Base-by-base conservation (phyloP, 768 basidiomycete genomes). In the Scleroderma citrinum region DNA sequence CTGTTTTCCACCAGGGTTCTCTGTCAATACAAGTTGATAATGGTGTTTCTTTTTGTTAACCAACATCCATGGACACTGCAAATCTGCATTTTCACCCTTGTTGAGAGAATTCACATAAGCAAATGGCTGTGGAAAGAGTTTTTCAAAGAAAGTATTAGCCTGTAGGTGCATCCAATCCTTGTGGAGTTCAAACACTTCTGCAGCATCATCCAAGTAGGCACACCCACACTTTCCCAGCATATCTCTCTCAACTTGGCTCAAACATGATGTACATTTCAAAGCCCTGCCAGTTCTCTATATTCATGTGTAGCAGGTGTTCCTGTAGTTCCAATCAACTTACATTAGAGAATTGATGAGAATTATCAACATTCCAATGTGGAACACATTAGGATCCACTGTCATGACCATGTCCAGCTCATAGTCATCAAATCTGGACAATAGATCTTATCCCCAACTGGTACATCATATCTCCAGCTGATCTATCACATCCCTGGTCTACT, bases 31-130 rank as follows among this genome's bases (percentile, higher is more conserved):
- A 0, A 36, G 26, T 2, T 31, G 29, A 8, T 32, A 32, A 11
- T 23, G 11, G 12, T 32, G 32, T 36, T 45, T 38, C 29, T 50
- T 30, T 35, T 50, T 50, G 23, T 26, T 46, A 17, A 50, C 34
- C 8, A 46, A 30, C 29, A 46, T 19, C 49, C 49, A 50, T 12
- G 5, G 24, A 34, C 19, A 32, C 7, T 26, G n/a, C 20, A 38
- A 19, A 30, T 17, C 38, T 23, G 19, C 24, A 29, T 34, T 30
- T 40, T 42, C 44, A 1, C 38, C 38, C 16, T 46, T 45, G 21
- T 32, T 29, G 19, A 24, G 17, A 2, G 16, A 20, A 30, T 32
- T 30, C 10, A 46, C 23, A 31, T 44, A 50, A 24, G n/a, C 44
- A 44, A 50, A 35, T 17, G 5, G 34, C 34, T 2, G 13, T 17